Evolutionary conservation across 2,329 filamentous ascomycete species (phyloP), one percentile per base, ranked within the genome.

Genomic region (Lojkania enalia): DNA sequence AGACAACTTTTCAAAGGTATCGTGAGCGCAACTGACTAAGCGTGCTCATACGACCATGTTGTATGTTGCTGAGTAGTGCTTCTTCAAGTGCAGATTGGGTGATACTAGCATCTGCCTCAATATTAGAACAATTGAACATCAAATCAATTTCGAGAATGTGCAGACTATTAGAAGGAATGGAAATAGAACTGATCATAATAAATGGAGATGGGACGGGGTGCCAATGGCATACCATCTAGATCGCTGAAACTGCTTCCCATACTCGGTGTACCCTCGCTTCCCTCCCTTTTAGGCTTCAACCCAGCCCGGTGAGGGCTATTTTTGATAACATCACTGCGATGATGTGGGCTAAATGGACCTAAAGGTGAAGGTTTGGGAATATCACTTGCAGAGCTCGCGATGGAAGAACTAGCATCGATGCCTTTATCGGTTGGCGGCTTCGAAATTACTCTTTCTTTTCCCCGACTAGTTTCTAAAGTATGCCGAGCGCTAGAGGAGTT

Each of bases 41-140:
- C 9, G 33, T 36, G 15, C 33, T 36, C 33, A 36, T 36, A 9
- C 33, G 15, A 29, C 79, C 81, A 53, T 84, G 79, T 55, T 84
- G 79, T 76, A 88, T 85, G 52, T 85, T 83, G 61, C 84, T 90
- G 15, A 88, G 80, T 40, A 90, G 71, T 5, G 86, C 87, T 63
- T 92, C 88, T 65, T 91, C 88, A 43, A 92, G 72, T 2, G 88
- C 88, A 13, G 85, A 89, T 64, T 90, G 87, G 20, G 88, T 90
- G 13, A 92, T 84, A 14, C 87, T 89, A 14, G 86, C 83, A 75
- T 91, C 88, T 88, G 49, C n/a, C 23, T 7, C 23, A 27, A n/a
- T 27, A 37, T 52, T 44, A 44, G 50, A 25, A 40, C 42, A 20
- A 32, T 19, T 27, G 20, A 33, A 19, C 11, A 5, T 3, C n/a